Evolutionary conservation across 257 asterid species (phyloP), one percentile per base, ranked within the genome.

Genomic region (Solanum arcanum): DNA sequence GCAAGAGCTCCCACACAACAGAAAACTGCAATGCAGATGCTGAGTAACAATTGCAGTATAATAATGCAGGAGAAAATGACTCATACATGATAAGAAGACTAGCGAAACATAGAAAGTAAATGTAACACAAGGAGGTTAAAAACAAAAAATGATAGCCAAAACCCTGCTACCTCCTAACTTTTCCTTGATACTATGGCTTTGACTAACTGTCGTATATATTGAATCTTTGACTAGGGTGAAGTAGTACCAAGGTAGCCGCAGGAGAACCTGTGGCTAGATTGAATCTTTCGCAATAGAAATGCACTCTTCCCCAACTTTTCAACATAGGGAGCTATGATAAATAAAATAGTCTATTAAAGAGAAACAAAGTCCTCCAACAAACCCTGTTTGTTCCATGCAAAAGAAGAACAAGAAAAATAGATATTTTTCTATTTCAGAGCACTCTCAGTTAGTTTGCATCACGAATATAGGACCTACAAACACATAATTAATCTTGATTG

Each of bases 1-100:
- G 98, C 97, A 83, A 97, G 98, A 88, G 98, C 97, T 89, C 95
- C 99, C 89, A 97, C 97, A 72, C 98, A 95, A 86, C 99, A 97
- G 90, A 95, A 97, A 91, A 92, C 99, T 97, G 94, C 86, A 92
- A 77, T 25, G 37, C 82, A 12, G 41, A 25, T 5, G 60, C 66
- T 46, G 11, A 78, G 41, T 15, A 35, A 78, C 21, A 2, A 78
- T 25, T 46, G 84, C 10, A 5, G 3, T 44, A 74, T 41, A 15
- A 39, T 46, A 13, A 27, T 8, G 84, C 66, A 46, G 41, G 15
- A 78, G 31, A 25, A 78, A 29, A 15, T 11, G 52, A 78, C 25
- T 78, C n/a, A 75, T 12, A 75, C 14, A n/a, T 18, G 62, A 41
- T 76, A 78, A 78, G 64, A 78, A 27, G 84, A 25, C 41, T 25